Conservation (phyloP, 192 early-diverging fungal genomes). For the Rhizophagus clarus region DNA sequence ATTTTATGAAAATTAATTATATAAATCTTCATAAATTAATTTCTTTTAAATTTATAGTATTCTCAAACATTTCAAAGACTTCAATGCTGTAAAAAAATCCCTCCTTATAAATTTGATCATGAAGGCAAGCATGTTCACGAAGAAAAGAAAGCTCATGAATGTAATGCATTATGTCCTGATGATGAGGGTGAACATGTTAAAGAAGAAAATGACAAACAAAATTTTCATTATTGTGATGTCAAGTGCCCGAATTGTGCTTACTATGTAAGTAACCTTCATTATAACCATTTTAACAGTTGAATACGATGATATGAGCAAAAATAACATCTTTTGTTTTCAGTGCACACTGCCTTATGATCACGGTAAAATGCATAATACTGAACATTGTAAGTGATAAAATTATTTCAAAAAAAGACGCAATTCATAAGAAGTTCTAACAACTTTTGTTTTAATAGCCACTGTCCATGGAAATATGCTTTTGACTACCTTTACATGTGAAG, state of each 20-base stretch:
- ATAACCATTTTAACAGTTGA: background rate
- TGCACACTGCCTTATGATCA: conserved; percentile 38
- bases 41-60: conserved; percentile 25
- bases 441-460: background rate
- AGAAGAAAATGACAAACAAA: conserved; percentile 18
- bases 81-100: conserved; percentile 39
- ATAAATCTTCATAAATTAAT: background rate
- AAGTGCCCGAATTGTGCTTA: conserved; percentile 29
- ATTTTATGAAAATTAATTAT: background rate
- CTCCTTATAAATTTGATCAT: conserved; percentile 37
- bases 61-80: conserved; percentile 34
- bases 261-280: conserved; percentile 15
- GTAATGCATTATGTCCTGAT: conserved; percentile 36
- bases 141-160: conserved; percentile 33
- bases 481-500: conserved; percentile 37
- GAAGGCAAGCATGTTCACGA: conserved; percentile 37
- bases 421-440: background rate
- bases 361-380: conserved; percentile 35
- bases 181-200: conserved; percentile 25
- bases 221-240: conserved; percentile 26
- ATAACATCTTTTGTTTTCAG: conserved; percentile 14
- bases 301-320: background rate
- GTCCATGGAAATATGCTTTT: conserved; percentile 44
- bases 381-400: conserved; percentile 26
- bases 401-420: background rate